Conservation (phyloP, 441 rosid genomes). For the Omphalea diandra region DNA sequence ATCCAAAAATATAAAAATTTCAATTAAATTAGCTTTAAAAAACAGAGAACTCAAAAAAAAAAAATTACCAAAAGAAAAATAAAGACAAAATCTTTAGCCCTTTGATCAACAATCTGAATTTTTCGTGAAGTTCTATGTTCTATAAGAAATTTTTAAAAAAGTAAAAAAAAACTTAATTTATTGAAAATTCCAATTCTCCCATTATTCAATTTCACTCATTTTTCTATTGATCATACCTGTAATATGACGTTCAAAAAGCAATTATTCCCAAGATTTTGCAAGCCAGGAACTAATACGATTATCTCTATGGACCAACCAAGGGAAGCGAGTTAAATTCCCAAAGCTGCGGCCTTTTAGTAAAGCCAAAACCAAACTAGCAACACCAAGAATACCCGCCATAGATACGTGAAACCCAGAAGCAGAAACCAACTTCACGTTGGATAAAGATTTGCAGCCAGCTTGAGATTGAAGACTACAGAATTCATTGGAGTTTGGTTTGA, state of each 20-base stretch:
- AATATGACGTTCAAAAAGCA: slow-evolving; percentile 83
- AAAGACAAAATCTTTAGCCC: background rate
- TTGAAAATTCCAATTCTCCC: background rate
- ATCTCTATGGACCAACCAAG: slow-evolving; percentile 30
- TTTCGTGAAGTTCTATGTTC: background rate
- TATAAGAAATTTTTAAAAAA: background rate
- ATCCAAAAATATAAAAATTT: background rate
- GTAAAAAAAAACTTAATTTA: background rate
- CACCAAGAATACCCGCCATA: slow-evolving; percentile 46
- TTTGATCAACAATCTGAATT: background rate
- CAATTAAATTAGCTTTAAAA: background rate
- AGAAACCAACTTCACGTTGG: slow-evolving; percentile 36
- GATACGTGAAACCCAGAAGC: slow-evolving; percentile 44
- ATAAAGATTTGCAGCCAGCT: slow-evolving; percentile 28
- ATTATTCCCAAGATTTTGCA: slow-evolving; percentile 78
- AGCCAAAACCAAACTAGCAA: slow-evolving; percentile 50
- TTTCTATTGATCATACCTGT: slow-evolving; percentile 48
- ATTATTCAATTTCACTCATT: background rate
- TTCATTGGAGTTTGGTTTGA: too few relatives aligned
- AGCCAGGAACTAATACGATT: slow-evolving; percentile 56
- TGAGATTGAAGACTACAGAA: slow-evolving; percentile 14
- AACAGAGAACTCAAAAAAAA: background rate
- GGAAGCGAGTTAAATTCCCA: slow-evolving; percentile 23
- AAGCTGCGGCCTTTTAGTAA: slow-evolving; percentile 40
- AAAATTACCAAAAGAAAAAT: background rate